A percentile compares a stretch with the other conserved stretches of the same genome.
Conservation (phyloP, 179 eudicot genomes). For the Silene noctiflora region DNA sequence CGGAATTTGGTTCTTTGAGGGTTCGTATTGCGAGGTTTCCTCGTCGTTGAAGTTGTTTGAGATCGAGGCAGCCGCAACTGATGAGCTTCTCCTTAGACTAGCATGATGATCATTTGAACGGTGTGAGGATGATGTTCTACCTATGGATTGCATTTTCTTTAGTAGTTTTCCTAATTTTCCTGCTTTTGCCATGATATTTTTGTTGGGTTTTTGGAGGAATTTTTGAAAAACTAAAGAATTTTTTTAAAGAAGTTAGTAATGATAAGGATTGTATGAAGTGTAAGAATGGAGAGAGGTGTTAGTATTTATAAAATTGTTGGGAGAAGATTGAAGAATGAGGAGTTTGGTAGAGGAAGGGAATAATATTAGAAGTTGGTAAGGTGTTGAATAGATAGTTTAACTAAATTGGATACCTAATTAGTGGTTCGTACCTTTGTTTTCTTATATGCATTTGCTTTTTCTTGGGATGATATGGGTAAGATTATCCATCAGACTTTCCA, state of each 20-base stretch:
- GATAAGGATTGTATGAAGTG: not conserved
- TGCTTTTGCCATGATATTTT: constrained; percentile 34
- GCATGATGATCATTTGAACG: constrained; percentile 18
- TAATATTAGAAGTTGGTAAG: constrained; percentile 14
- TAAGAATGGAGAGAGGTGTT: not conserved
- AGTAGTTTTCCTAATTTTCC: constrained; percentile 40
- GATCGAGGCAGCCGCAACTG: not conserved
- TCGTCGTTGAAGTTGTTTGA: constrained; percentile 6
- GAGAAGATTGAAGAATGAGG: constrained; percentile 1
- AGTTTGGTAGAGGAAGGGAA: constrained; percentile 31
- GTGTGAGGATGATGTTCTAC: constrained; percentile 12
- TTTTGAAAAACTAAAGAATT: too few species aligned
- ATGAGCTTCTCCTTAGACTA: not conserved
- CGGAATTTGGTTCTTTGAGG: constrained; percentile 18
- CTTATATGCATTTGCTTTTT: not conserved
- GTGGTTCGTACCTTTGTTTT: constrained; percentile 2
- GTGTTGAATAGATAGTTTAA: not conserved
- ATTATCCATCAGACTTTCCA: too few species aligned
- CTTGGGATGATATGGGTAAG: too few species aligned
- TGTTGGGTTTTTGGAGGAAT: not conserved
- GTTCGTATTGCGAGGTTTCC: constrained; percentile 34
- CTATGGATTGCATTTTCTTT: constrained; percentile 43
- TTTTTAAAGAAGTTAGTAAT: not conserved
- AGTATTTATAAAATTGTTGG: constrained; percentile 25
- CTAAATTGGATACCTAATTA: constrained; percentile 14